Conservation (phyloP, 2,329 filamentous ascomycete genomes). For the Endothia cerciana region DNA sequence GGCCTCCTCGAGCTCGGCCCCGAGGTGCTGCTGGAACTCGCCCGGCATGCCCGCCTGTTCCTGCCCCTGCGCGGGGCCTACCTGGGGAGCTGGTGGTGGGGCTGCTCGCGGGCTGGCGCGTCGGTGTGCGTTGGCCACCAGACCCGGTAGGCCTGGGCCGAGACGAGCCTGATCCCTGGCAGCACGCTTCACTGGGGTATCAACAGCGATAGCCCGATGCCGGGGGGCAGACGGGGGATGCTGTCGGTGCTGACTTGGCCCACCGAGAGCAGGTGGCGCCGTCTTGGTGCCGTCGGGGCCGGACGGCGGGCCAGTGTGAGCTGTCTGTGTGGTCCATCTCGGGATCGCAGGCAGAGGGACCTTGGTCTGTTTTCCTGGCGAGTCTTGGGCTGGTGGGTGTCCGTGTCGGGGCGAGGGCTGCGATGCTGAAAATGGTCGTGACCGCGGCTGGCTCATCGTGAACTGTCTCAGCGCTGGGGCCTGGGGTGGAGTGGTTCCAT, state of each 20-base stretch:
- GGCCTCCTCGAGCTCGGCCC: not conserved
- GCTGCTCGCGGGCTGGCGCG: not conserved
- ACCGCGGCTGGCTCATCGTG: not conserved
- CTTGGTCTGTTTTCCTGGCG: not conserved
- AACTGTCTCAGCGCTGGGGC: not conserved
- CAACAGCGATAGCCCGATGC: too few relatives aligned
- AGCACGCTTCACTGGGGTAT: too few relatives aligned
- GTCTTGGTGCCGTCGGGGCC: too few relatives aligned
- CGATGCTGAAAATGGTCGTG: not conserved
- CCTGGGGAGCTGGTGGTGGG: not conserved
- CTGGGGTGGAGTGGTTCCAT: not conserved
- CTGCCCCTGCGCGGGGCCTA: not conserved
- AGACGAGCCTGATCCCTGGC: too few relatives aligned
- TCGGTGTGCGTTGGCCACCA: too few relatives aligned
- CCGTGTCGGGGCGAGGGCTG: not conserved
- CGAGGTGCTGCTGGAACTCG: not conserved
- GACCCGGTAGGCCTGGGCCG: too few relatives aligned
- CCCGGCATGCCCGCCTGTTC: not conserved
- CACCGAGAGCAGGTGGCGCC: too few relatives aligned
- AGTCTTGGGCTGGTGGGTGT: not conserved
- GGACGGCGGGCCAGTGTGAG: too few relatives aligned
- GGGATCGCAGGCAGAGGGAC: too few relatives aligned
- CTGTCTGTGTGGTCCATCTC: too few relatives aligned
- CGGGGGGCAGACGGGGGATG: too few relatives aligned
- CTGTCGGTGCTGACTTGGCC: too few relatives aligned